phyloP scores from a whole-genome alignment of 306 rosid species.

The Vachellia collinsii region DNA sequence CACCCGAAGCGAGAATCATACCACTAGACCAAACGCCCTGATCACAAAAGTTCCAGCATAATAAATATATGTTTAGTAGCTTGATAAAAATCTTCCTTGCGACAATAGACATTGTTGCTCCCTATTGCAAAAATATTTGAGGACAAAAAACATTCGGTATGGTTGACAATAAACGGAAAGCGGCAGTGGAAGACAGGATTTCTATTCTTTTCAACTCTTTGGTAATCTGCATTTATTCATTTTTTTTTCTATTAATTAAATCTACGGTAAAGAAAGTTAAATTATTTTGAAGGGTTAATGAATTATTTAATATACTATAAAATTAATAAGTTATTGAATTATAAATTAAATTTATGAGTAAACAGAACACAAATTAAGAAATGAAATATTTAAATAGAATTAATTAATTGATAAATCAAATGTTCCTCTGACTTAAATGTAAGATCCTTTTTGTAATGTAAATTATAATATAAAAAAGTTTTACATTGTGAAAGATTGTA shows the following conservation, averaged over 20 bases:
- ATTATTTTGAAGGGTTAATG: not conserved
- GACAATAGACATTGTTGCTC: not conserved
- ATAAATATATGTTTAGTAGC: no score
- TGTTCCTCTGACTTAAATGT: no score
- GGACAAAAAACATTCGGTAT: not conserved
- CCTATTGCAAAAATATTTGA: no score
- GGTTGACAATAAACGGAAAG: not conserved
- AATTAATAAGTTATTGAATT: not conserved
- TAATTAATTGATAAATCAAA: not conserved
- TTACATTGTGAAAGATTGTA: no score
- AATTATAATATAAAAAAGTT: no score
- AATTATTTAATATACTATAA: not conserved
- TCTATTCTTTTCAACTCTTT: not conserved
- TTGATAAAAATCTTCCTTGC: not conserved
- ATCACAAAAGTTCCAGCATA: rapidly evolving
- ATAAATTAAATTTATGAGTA: not conserved
- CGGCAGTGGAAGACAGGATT: not conserved
- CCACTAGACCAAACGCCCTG: conserved; percentile 80
- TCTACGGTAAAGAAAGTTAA: not conserved
- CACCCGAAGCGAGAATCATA: conserved; percentile 80
- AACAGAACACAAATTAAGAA: not conserved
- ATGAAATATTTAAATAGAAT: not conserved
- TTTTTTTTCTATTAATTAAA: not conserved
- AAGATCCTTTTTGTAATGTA: no score
- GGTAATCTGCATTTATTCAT: no score